These are phyloP conservation scores for Graphilbum sp. DNA, from an alignment of 2,329 filamentous ascomycete species.

Conservation along the genomic window DNA sequence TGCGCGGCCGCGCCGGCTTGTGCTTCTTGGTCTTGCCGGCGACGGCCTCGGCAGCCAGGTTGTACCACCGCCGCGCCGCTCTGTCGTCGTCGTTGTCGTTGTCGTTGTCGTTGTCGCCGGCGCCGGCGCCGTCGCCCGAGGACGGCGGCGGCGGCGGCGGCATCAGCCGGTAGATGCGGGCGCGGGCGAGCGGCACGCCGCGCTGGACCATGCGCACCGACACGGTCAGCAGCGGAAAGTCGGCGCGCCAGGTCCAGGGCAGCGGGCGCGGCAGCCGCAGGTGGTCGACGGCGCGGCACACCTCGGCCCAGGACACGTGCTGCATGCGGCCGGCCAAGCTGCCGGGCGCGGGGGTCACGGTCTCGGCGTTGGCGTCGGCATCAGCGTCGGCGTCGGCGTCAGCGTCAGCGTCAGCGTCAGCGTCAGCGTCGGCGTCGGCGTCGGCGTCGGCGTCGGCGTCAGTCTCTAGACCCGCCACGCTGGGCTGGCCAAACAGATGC, in stretches of 20 bases:
- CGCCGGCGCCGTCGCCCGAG: slow-evolving; percentile 26
- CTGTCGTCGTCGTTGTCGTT: slow-evolving; percentile 13
- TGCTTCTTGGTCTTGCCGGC: slow-evolving; percentile 1
- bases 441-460: no score
- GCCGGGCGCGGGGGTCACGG: no score
- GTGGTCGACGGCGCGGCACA: slow-evolving; percentile 15
- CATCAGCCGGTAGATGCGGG: slow-evolving; percentile 80
- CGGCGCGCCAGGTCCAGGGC: slow-evolving; percentile 9
- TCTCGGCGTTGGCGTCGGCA: slow-evolving; percentile 2
- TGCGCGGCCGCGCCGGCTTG: slow-evolving; percentile 7
- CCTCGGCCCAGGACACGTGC: slow-evolving; percentile 7
- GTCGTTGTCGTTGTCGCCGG: slow-evolving; percentile 12
- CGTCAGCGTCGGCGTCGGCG: no score
- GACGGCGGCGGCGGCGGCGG: slow-evolving; percentile 16
- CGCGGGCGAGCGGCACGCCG: slow-evolving; percentile 54
- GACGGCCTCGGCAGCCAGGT: slow-evolving; percentile 27
- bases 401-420: no score
- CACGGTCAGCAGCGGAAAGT: slow-evolving; percentile 35
- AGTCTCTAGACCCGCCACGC: no score
- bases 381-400: no score
- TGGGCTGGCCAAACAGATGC: slow-evolving; percentile 32
- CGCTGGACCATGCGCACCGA: slow-evolving; percentile 50
- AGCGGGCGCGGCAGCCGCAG: slow-evolving; percentile 11
- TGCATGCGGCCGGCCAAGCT: slow-evolving; percentile 5
- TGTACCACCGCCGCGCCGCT: slow-evolving; percentile 45